phyloP scores from a whole-genome alignment of 1,284 basidiomycete species.

The Marasmius sp. region DNA sequence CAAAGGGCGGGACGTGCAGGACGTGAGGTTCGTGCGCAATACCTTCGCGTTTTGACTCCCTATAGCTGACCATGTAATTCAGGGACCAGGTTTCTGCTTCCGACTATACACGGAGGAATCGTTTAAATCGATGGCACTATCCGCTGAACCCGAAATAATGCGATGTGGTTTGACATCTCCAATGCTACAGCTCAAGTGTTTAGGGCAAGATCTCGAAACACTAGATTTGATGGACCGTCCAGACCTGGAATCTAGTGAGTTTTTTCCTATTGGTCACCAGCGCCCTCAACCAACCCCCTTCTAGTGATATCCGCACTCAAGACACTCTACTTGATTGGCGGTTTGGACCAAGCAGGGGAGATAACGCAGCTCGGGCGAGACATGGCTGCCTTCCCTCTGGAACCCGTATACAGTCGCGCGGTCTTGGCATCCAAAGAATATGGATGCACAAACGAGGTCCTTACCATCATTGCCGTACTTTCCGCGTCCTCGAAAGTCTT shows the following conservation, averaged over 20 bases:
- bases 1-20: conserved; percentile 89
- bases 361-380: conserved; percentile 72
- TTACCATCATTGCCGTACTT: conserved; percentile 79
- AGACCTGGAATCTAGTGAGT: conserved; percentile 66
- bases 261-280: not conserved
- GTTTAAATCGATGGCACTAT: conserved; percentile 64
- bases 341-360: conserved; percentile 60
- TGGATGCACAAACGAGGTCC: conserved; percentile 70
- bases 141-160: conserved; percentile 85
- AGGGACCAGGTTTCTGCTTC: conserved; percentile 84
- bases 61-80: not conserved
- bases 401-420: conserved; percentile 78
- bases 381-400: conserved; percentile 85
- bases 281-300: conserved; percentile 1
- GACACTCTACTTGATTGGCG: conserved; percentile 74
- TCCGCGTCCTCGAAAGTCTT: conserved; percentile 79
- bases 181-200: conserved; percentile 81
- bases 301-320: conserved; percentile 72
- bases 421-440: conserved; percentile 73
- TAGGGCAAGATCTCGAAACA: conserved; percentile 75
- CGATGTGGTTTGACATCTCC: conserved; percentile 83
- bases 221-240: conserved; percentile 88
- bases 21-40: conserved; percentile 63
- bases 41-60: not conserved
- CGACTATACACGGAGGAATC: conserved; percentile 84